Conservation (phyloP, 1,284 basidiomycete species). For the Tilletiopsis washingtonensis region DNA sequence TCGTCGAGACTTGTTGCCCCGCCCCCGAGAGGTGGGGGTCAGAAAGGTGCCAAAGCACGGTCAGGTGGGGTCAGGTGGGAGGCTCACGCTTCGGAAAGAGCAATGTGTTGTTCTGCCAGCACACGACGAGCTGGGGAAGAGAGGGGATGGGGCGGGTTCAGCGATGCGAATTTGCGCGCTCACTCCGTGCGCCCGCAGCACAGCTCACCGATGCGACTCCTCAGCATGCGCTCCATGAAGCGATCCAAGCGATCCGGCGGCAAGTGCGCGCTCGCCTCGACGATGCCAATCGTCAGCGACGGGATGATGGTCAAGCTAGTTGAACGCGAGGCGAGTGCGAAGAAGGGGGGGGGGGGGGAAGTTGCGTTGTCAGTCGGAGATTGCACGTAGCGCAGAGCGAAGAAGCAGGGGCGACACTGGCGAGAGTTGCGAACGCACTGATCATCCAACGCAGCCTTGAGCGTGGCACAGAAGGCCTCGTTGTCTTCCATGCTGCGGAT, state of each 20-base stretch:
- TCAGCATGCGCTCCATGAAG: constrained; percentile 83
- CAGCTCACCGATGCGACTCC: constrained; percentile 65
- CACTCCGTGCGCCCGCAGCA: not conserved
- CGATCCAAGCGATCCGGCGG: constrained; percentile 70
- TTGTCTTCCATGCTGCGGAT: constrained; percentile 71
- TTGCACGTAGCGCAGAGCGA: too few relatives aligned
- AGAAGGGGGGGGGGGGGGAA: too few relatives aligned
- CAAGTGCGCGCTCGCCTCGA: constrained; percentile 61
- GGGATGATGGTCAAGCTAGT: constrained; percentile 30
- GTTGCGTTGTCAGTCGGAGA: too few relatives aligned
- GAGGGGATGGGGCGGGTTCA: not conserved
- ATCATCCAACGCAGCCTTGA: constrained; percentile 61
- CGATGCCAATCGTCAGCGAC: constrained; percentile 41
- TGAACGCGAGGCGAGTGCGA: too few relatives aligned
- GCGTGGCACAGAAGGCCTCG: constrained; percentile 65
- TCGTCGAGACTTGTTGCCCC: constrained; percentile 23
- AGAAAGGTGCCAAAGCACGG: not conserved
- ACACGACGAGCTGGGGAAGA: constrained; percentile 60
- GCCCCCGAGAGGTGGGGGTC: too few relatives aligned
- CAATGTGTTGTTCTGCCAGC: constrained; percentile 79
- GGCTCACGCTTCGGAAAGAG: constrained; percentile 59
- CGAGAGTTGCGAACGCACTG: too few relatives aligned
- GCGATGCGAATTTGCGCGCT: not conserved
- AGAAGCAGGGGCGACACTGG: too few relatives aligned
- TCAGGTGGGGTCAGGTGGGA: too few relatives aligned